These are phyloP conservation scores for Mycena vulgaris DNA, from an alignment of 768 basidiomycete genomes.

Conservation along the genomic window DNA sequence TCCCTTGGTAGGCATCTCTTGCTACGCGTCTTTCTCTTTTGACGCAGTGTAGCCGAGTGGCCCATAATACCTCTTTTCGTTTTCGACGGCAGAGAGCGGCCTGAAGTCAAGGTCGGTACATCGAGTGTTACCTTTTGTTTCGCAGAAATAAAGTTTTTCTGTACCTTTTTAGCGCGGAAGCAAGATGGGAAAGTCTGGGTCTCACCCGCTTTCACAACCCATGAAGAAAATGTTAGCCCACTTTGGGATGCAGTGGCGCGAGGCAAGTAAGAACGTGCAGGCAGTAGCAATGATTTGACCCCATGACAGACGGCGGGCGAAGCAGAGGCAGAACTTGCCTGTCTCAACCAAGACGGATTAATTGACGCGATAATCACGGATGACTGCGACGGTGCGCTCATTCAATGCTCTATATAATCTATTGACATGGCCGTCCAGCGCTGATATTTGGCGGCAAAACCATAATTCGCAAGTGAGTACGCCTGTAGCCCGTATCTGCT, in stretches of 20 bases:
- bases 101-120: constrained; percentile 71
- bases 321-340: constrained; percentile 8
- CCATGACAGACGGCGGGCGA: not conserved
- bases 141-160: constrained; percentile 34
- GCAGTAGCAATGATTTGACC: not conserved
- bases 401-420: too few species aligned
- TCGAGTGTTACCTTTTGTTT: not conserved
- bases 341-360: not conserved
- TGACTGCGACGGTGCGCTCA: constrained; percentile 14
- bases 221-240: constrained; percentile 71
- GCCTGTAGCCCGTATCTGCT: not conserved
- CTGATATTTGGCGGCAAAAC: constrained; percentile 19
- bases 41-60: constrained; percentile 35
- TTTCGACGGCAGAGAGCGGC: constrained; percentile 80
- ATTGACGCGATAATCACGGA: constrained; percentile 16
- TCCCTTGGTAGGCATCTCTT: constrained; percentile 61
- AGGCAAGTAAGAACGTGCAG: constrained; percentile 59
- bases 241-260: constrained; percentile 66
- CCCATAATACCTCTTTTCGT: constrained; percentile 81
- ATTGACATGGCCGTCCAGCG: not conserved
- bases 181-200: constrained; percentile 61
- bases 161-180: constrained; percentile 42
- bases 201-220: constrained; percentile 57
- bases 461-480: constrained; percentile 16
- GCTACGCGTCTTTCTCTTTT: not conserved